Evolutionary conservation across 495 filamentous ascomycete genomes (phyloP).

Genomic region (Endocarpon pusillum): DNA sequence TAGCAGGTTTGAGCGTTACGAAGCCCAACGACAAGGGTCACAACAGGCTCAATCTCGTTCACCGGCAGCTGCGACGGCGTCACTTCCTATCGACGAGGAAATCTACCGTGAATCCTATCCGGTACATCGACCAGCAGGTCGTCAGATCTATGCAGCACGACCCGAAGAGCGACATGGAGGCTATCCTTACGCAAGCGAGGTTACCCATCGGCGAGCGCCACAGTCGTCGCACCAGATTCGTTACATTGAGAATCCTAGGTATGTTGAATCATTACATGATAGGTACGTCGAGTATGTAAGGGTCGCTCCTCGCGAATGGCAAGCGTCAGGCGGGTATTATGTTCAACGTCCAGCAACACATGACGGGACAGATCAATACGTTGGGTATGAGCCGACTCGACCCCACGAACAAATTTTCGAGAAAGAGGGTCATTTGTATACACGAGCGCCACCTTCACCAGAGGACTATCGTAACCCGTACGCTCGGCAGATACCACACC

Average conservation of each 20-base stretch:
- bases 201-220: too few relatives aligned
- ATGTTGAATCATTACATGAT: constrained; percentile 4
- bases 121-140: too few relatives aligned
- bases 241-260: constrained; percentile 6
- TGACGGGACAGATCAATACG: background rate
- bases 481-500: too few relatives aligned
- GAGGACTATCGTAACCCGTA: too few relatives aligned
- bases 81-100: too few relatives aligned
- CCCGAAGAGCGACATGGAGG: too few relatives aligned
- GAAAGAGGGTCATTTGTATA: constrained; percentile 9
- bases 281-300: constrained; percentile 10
- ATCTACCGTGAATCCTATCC: too few relatives aligned
- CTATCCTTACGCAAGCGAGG: too few relatives aligned
- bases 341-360: background rate
- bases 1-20: constrained; percentile 9
- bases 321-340: background rate
- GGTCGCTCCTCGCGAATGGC: constrained; percentile 1
- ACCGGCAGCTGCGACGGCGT: too few relatives aligned
- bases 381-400: constrained; percentile 3
- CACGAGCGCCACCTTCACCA: background rate
- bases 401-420: constrained; percentile 7
- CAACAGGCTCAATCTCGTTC: constrained; percentile 6
- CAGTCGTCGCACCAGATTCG: too few relatives aligned
- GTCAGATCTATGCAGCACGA: too few relatives aligned
- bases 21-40: constrained; percentile 5